These are phyloP conservation scores for Sporobolomyces pararoseus DNA, from an alignment of 768 basidiomycete species.

Conservation along the genomic window DNA sequence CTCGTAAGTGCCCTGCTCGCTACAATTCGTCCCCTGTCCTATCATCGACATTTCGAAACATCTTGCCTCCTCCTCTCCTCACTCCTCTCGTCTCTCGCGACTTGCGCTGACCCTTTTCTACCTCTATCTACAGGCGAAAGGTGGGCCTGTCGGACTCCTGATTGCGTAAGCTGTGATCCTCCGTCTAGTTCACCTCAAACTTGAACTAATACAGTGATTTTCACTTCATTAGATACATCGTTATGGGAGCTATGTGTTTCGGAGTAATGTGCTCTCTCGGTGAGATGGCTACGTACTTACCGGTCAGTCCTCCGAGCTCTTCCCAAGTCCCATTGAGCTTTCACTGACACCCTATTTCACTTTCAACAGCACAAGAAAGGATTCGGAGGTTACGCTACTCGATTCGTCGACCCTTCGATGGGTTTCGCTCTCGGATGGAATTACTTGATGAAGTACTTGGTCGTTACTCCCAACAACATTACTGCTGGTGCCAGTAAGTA, in stretches of 20 bases:
- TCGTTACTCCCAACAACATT: slow-evolving; percentile 39
- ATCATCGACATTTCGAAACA: slow-evolving; percentile 12
- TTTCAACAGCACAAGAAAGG: slow-evolving; percentile 28
- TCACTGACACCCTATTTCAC: not conserved
- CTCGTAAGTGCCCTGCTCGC: not conserved
- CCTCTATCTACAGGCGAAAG: slow-evolving; percentile 5
- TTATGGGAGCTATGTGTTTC: not conserved
- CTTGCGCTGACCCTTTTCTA: too few species aligned
- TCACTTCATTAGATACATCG: too few species aligned
- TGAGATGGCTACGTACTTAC: slow-evolving; percentile 10
- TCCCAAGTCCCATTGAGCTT: not conserved
- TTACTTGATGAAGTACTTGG: slow-evolving; percentile 36
- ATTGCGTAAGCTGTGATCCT: too few species aligned
- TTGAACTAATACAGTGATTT: too few species aligned
- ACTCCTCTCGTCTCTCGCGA: too few species aligned
- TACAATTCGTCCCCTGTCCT: not conserved
- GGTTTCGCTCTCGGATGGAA: slow-evolving; percentile 44
- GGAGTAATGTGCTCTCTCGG: not conserved
- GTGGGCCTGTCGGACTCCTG: slow-evolving; percentile 37
- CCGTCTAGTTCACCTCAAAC: too few species aligned
- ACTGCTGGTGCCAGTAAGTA: slow-evolving; percentile 12
- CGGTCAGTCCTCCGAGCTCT: not conserved
- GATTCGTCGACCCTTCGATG: slow-evolving; percentile 52
- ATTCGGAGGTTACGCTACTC: slow-evolving; percentile 49
- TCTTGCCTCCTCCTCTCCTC: too few species aligned